phyloP scores from a whole-genome alignment of 1,139 yeast species.

The Yamadazyma trypodendri region DNA sequence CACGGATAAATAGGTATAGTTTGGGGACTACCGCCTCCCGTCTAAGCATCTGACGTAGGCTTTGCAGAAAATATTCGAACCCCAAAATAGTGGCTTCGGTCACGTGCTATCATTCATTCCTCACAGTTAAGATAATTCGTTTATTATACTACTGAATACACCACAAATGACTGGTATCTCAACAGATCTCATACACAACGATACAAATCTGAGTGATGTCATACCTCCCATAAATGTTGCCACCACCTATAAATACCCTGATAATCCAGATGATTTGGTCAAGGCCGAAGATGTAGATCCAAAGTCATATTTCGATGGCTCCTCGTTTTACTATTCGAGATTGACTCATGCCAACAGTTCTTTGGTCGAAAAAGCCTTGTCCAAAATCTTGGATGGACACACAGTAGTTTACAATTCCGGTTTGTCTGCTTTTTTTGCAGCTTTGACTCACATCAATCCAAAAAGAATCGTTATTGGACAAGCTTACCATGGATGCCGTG shows the following conservation, averaged over 20 bases:
- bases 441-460: conserved; percentile 70
- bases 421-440: conserved; percentile 75
- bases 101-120: not conserved
- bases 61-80: too few species aligned
- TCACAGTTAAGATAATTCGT: not conserved
- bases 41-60: too few species aligned
- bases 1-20: too few species aligned
- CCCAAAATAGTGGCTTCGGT: too few species aligned
- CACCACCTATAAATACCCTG: conserved; percentile 70
- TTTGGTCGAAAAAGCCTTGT: conserved; percentile 67
- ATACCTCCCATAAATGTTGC: conserved; percentile 81
- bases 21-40: too few species aligned
- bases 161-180: conserved; percentile 15
- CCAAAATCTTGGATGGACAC: conserved; percentile 53
- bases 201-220: conserved; percentile 51
- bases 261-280: conserved; percentile 52
- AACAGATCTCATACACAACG: conserved; percentile 49
- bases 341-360: conserved; percentile 68
- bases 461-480: conserved; percentile 72
- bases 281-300: conserved; percentile 36
- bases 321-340: conserved; percentile 60
- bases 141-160: not conserved
- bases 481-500: conserved; percentile 84
- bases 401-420: conserved; percentile 76
- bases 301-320: conserved; percentile 14